Evolutionary conservation across 305 asterid genomes (phyloP).

Genomic region (Fraxinus nigra): DNA sequence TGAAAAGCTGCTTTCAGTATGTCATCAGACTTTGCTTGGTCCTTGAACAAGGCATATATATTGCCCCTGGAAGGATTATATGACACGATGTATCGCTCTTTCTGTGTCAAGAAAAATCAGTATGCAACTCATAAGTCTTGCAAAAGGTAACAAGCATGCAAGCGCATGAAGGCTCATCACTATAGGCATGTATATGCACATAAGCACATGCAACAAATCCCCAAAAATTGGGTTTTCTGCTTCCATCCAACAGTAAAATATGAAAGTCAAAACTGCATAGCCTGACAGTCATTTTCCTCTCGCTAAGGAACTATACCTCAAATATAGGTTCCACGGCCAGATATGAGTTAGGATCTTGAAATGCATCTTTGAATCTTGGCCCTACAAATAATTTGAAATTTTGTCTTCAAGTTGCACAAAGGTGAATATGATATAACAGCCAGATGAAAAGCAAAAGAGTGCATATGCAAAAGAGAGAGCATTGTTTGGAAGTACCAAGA

Average conservation of each 20-base stretch:
- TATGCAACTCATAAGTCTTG: constrained; percentile 21
- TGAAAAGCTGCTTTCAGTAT: constrained; percentile 95
- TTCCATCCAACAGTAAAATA: not conserved
- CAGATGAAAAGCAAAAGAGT: constrained; percentile 1
- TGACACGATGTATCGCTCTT: constrained; percentile 73
- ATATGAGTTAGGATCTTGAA: constrained; percentile 86
- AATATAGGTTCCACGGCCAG: constrained; percentile 80
- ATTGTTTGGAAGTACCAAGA: constrained; percentile 51
- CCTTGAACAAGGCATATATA: constrained; percentile 83
- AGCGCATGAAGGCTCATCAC: not conserved
- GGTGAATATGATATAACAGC: not conserved
- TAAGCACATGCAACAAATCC: constrained; percentile 9
- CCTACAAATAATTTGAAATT: constrained; percentile 45
- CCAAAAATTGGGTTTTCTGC: not conserved
- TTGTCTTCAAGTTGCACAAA: constrained; percentile 16
- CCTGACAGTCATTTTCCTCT: constrained; percentile 17
- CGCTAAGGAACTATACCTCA: constrained; percentile 53
- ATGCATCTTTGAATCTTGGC: constrained; percentile 94
- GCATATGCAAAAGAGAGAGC: constrained; percentile 16
- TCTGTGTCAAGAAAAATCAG: constrained; percentile 44
- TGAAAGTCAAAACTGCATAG: not conserved
- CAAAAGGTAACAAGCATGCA: constrained; percentile 10
- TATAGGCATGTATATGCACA: constrained; percentile 14
- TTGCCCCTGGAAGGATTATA: constrained; percentile 82
- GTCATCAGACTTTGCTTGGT: constrained; percentile 96